Conservation (phyloP, 2,329 filamentous ascomycete genomes). For the Colletotrichum sp. region DNA sequence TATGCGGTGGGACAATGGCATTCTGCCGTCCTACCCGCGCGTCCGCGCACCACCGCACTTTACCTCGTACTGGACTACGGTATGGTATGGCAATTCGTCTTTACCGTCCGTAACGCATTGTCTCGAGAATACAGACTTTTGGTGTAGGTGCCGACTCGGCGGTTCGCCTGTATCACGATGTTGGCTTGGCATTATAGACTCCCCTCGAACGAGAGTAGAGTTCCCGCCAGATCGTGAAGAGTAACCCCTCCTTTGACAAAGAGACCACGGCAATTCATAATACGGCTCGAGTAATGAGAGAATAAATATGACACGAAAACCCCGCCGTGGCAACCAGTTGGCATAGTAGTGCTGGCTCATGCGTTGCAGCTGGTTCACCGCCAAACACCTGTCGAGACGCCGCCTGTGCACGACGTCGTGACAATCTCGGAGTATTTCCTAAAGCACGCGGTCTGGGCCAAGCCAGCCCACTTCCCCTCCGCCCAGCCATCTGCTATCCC, state of each 20-base stretch:
- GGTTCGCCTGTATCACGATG: not conserved
- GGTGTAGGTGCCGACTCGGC: not conserved
- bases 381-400: not conserved
- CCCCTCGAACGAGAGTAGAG: not conserved
- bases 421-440: not conserved
- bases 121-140: not conserved
- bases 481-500: not conserved
- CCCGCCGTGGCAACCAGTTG: not conserved
- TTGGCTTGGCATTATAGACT: not conserved
- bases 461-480: not conserved
- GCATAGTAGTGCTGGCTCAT: not conserved
- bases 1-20: not conserved
- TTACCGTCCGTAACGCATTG: not conserved
- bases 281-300: not conserved
- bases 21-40: not conserved
- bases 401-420: not conserved
- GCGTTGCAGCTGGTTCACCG: not conserved
- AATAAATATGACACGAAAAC: not conserved
- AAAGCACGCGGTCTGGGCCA: not conserved
- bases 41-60: not conserved
- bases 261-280: not conserved
- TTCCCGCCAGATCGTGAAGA: not conserved
- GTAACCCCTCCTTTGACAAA: not conserved
- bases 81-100: not conserved
- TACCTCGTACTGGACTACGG: not conserved